Evolutionary conservation across 495 filamentous ascomycete species (phyloP).

Genomic region (Amorphotheca resinae): DNA sequence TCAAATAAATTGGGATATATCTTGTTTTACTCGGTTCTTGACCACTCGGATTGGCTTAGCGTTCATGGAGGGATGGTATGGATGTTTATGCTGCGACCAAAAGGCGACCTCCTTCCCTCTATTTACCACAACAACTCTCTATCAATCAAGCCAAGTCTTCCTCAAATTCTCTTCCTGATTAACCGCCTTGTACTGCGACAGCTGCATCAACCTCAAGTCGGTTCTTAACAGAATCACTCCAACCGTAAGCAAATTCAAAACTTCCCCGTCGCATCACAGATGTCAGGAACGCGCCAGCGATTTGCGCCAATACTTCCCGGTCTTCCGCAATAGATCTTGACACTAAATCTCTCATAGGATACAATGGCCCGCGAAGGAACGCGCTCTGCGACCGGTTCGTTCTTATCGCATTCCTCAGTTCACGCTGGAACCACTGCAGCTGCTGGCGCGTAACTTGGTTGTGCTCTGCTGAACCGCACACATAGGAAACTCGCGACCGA

Average conservation of each 20-base stretch:
- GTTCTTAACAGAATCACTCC: background rate
- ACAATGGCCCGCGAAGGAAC: conserved; percentile 45
- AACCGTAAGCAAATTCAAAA: conserved; percentile 18
- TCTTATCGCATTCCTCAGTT: background rate
- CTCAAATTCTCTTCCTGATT: conserved; percentile 2
- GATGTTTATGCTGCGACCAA: background rate
- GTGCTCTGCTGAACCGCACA: conserved; percentile 11
- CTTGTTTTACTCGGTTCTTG: background rate
- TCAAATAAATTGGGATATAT: no score
- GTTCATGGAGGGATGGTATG: background rate
- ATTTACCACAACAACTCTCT: conserved; percentile 1
- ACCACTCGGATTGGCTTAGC: background rate
- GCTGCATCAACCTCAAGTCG: background rate
- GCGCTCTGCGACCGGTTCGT: conserved; percentile 33
- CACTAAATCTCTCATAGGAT: conserved; percentile 16
- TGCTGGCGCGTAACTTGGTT: conserved; percentile 15
- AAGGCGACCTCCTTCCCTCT: background rate
- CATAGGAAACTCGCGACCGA: conserved; percentile 39
- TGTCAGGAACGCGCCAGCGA: conserved; percentile 9
- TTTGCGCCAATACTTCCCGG: conserved; percentile 18
- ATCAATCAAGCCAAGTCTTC: conserved; percentile 7
- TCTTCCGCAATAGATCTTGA: conserved; percentile 19
- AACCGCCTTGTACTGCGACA: conserved; percentile 7
- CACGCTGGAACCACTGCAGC: conserved; percentile 2
- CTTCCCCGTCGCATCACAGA: conserved; percentile 10